Evolutionary conservation across 495 filamentous ascomycete species (phyloP).

Genomic region (Pseudomonodictys pantanalensis): DNA sequence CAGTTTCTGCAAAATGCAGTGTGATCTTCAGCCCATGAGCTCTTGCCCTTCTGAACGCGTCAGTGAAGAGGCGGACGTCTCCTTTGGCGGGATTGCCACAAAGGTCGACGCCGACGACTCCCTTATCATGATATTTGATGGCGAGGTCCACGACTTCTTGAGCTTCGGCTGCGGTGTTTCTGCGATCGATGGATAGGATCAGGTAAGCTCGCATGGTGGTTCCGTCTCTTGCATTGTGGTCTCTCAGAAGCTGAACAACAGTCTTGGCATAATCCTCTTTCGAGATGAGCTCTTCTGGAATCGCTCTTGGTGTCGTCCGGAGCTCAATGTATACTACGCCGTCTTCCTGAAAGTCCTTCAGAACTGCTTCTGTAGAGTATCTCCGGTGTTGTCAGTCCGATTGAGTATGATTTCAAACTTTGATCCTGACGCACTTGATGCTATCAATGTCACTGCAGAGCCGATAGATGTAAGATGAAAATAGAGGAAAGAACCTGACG

Average conservation of each 20-base stretch:
- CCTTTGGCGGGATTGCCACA: slow-evolving; percentile 72
- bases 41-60: slow-evolving; percentile 57
- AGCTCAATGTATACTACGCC: slow-evolving; percentile 79
- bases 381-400: slow-evolving; percentile 11
- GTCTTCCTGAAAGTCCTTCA: slow-evolving; percentile 67
- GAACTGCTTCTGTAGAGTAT: slow-evolving; percentile 63
- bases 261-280: slow-evolving; percentile 63
- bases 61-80: slow-evolving; percentile 54
- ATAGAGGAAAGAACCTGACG: slow-evolving; percentile 70
- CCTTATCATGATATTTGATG: slow-evolving; percentile 49
- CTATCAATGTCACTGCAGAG: slow-evolving; percentile 59
- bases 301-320: slow-evolving; percentile 71
- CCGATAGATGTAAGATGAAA: slow-evolving; percentile 73
- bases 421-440: slow-evolving; percentile 43
- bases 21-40: slow-evolving; percentile 58
- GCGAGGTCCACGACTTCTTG: slow-evolving; percentile 62
- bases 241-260: slow-evolving; percentile 57
- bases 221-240: slow-evolving; percentile 10
- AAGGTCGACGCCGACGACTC: slow-evolving; percentile 76
- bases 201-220: slow-evolving; percentile 41
- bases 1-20: slow-evolving; percentile 74
- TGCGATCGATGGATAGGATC: slow-evolving; percentile 75
- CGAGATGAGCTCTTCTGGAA: slow-evolving; percentile 52
- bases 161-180: slow-evolving; percentile 56
- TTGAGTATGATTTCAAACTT: background rate